Percentiles rank a stretch among this genome's conserved stretches.
Evolutionary conservation across 2,329 filamentous ascomycete genomes (phyloP).

Genomic region (Ramularia endophylla): DNA sequence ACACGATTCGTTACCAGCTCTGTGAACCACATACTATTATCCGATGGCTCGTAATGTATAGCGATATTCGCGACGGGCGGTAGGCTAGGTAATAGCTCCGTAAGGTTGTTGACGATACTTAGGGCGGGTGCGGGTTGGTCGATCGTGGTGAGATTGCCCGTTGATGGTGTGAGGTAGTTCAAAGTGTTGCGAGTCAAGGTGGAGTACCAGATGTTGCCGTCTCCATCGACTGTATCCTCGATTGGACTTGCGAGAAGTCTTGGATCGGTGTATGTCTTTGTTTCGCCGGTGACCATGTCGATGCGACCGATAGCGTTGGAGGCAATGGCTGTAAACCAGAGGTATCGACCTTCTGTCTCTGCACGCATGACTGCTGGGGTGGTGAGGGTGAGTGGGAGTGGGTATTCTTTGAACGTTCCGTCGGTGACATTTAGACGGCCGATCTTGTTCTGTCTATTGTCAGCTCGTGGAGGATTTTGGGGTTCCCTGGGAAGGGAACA

Average conservation of each 20-base stretch:
- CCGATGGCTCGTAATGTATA: slow-evolving; percentile 13
- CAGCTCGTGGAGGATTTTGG: no score
- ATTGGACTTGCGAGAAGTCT: slow-evolving; percentile 15
- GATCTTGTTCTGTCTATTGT: slow-evolving; percentile 14
- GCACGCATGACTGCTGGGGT: slow-evolving; percentile 21
- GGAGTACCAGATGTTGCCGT: slow-evolving; percentile 20
- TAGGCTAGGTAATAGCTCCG: slow-evolving; percentile 12
- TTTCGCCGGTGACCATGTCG: slow-evolving; percentile 16
- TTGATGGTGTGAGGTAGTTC: slow-evolving; percentile 17
- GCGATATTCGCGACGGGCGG: slow-evolving; percentile 17
- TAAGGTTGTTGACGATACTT: slow-evolving; percentile 2
- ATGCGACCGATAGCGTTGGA: slow-evolving; percentile 19
- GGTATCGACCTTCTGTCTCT: slow-evolving; percentile 16
- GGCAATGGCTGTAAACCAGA: slow-evolving; percentile 20
- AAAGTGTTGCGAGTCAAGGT: slow-evolving; percentile 15
- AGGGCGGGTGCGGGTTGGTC: slow-evolving; percentile 14
- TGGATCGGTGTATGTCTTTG: slow-evolving; percentile 13
- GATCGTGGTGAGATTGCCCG: slow-evolving; percentile 14
- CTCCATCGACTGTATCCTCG: slow-evolving; percentile 15
- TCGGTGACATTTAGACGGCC: slow-evolving; percentile 14
- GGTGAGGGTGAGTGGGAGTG: slow-evolving; percentile 11
- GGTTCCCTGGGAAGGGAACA: no score
- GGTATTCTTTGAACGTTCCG: slow-evolving; percentile 15
- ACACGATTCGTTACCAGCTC: slow-evolving; percentile 17
- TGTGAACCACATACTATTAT: slow-evolving; percentile 17